Conservation (phyloP, 139 green algal species). For the Chlamydomonas eustigma region DNA sequence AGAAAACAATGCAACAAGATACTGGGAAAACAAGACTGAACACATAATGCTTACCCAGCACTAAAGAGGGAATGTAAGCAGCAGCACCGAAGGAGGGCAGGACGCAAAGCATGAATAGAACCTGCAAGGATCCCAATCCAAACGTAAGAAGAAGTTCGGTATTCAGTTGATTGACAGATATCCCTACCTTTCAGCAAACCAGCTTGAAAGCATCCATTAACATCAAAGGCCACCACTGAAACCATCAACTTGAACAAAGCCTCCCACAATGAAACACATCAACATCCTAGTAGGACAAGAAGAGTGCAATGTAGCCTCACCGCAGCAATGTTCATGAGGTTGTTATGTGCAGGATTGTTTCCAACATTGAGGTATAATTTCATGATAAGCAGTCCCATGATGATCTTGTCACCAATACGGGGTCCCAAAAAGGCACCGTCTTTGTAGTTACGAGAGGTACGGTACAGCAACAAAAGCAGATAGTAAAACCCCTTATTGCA, state of each 20-base stretch:
- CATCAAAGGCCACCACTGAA: no score
- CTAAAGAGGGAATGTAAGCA: slow-evolving; percentile 40
- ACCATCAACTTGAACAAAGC: no score
- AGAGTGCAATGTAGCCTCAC: slow-evolving; percentile 35
- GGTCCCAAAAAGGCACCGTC: slow-evolving; percentile 60
- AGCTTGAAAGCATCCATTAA: no score
- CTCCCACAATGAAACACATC: not conserved
- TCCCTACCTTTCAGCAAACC: no score
- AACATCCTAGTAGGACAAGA: not conserved
- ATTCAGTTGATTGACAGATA: no score
- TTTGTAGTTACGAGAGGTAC: slow-evolving; percentile 62
- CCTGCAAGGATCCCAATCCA: no score
- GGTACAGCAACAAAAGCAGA: slow-evolving; percentile 48
- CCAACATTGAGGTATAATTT: slow-evolving; percentile 29
- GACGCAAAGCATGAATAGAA: slow-evolving; percentile 2
- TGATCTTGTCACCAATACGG: slow-evolving; percentile 71
- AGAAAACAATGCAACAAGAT: slow-evolving; percentile 24
- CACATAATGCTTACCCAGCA: slow-evolving; percentile 58
- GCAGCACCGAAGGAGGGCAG: slow-evolving; percentile 66
- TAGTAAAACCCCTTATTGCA: no score
- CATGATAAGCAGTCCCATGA: slow-evolving; percentile 36
- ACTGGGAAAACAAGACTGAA: not conserved
- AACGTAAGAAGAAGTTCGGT: no score
- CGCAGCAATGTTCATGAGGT: slow-evolving; percentile 68
- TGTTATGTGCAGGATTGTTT: slow-evolving; percentile 17